phyloP scores from a whole-genome alignment of 2,329 filamentous ascomycete species.

The Verticillium albo-atrum region DNA sequence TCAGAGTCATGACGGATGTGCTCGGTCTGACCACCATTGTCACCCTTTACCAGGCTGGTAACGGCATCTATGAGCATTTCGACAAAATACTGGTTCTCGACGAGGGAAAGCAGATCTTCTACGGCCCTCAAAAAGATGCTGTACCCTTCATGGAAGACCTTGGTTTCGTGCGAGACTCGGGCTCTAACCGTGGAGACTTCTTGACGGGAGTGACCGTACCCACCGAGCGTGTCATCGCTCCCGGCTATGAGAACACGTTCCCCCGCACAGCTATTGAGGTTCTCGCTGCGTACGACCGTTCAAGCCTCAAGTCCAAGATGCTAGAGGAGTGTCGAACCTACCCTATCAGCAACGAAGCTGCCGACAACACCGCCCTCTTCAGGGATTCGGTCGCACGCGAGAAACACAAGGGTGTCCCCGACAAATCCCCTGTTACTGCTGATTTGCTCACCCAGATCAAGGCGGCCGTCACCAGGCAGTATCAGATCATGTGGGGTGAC shows the following conservation, averaged over 20 bases:
- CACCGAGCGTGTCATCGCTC: slow-evolving; percentile 55
- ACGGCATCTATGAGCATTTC: slow-evolving; percentile 62
- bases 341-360: not conserved
- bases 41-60: slow-evolving; percentile 66
- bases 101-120: slow-evolving; percentile 61
- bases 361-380: not conserved
- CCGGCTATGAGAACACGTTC: slow-evolving; percentile 50
- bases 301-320: not conserved
- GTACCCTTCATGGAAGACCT: slow-evolving; percentile 62
- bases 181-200: slow-evolving; percentile 62
- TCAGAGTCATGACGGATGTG: slow-evolving; percentile 59
- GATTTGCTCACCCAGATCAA: not conserved
- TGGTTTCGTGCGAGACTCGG: slow-evolving; percentile 48
- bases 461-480: slow-evolving; percentile 34
- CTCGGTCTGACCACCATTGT: slow-evolving; percentile 61
- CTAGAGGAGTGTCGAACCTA: not conserved
- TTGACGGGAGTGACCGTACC: slow-evolving; percentile 63
- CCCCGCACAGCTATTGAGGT: slow-evolving; percentile 61
- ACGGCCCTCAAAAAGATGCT: slow-evolving; percentile 57
- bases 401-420: not conserved
- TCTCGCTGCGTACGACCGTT: not conserved
- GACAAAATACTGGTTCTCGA: slow-evolving; percentile 77
- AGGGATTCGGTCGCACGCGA: not conserved
- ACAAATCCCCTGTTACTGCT: not conserved
- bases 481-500: slow-evolving; percentile 48